Evolutionary conservation across 352 stramenopile species (phyloP), one percentile per base, ranked within the genome.

Genomic region (Globisporangium lucens): DNA sequence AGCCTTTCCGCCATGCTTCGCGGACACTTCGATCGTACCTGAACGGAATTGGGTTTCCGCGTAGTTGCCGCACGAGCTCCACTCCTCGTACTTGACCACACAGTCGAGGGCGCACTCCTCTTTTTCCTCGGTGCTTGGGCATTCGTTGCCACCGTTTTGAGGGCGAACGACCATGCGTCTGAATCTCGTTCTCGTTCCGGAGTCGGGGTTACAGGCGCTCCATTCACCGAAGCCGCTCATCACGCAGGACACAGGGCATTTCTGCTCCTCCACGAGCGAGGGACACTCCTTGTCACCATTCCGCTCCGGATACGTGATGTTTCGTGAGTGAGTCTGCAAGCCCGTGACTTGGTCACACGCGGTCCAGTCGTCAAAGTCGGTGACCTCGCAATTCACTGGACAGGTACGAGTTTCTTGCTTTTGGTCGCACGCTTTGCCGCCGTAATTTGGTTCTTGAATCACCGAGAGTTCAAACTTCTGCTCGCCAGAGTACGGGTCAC

Each of bases 191-290:
- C 66, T 66, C 0, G 46, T 68, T 13, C 77, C 56, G 0, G 67
- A 75, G 2, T 33, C 59, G 6, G 68, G 15, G 63, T 83, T 73
- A 56, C 77, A 86, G 1, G 60, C 46, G n/a, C 66, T 76, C 75
- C 78, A 83, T 0, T 71, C 60, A 2, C 67, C 47, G 43, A 67
- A 89, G 2, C 47, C 22, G 8, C 76, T 72, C 4, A 87, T 67
- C 15, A 74, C 65, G 53, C 83, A 91, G 51, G 81, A 75, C 5
- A 87, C 72, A 0, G 79, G 71, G 33, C 83, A 91, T 1, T 62
- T 56, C 5, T 70, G 69, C 17, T 70, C 70, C 29, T 78, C 68
- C 1, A 56, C 71, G 6, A 78, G 71, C 0, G 73, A 29, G 1
- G 56, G 66, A 60, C 83, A 91, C 8, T 68, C 33, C 1, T 65